Percentiles rank a stretch among this genome's conserved stretches.
These are phyloP conservation scores for Ceratocystis diversiconidia DNA, from an alignment of 2,329 filamentous ascomycete species.

Conservation along the genomic window DNA sequence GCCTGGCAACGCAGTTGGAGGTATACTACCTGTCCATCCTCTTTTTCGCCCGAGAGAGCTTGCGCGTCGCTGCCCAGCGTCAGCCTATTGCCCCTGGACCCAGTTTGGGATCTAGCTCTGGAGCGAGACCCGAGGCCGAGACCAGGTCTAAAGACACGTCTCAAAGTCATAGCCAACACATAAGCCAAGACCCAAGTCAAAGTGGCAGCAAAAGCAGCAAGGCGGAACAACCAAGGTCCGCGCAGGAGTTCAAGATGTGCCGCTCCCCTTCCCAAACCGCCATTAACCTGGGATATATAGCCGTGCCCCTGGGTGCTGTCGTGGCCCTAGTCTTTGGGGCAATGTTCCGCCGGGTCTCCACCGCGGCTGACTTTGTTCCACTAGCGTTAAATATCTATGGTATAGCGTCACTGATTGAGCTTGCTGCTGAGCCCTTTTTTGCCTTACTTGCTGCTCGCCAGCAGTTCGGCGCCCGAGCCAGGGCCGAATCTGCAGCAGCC, in stretches of 20 bases:
- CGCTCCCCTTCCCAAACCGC: conserved; percentile 50
- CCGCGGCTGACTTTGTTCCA: conserved; percentile 43
- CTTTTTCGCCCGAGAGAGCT: conserved; percentile 82
- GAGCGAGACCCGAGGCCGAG: background rate
- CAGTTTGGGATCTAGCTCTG: background rate
- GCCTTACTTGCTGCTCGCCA: conserved; percentile 72
- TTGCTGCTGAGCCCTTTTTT: conserved; percentile 78
- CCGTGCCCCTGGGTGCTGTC: conserved; percentile 52
- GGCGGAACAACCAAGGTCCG: background rate
- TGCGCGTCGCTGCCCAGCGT: conserved; percentile 82
- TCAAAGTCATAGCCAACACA: conserved; percentile 4
- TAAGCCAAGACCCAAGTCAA: conserved; percentile 21
- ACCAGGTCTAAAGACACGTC: conserved; percentile 23
- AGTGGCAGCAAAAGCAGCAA: background rate
- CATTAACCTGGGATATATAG: conserved; percentile 77
- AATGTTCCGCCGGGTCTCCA: conserved; percentile 46
- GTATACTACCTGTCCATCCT: conserved; percentile 86
- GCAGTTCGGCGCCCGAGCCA: conserved; percentile 64
- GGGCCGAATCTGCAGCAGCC: conserved; percentile 71
- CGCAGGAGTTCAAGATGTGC: background rate
- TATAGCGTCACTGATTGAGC: conserved; percentile 50
- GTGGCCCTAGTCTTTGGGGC: conserved; percentile 50
- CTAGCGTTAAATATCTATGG: conserved; percentile 41
- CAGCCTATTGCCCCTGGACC: conserved; percentile 29
- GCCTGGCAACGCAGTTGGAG: conserved; percentile 78